Evolutionary conservation across 257 asterid species (phyloP).

Genomic region (Perilla frutescens): DNA sequence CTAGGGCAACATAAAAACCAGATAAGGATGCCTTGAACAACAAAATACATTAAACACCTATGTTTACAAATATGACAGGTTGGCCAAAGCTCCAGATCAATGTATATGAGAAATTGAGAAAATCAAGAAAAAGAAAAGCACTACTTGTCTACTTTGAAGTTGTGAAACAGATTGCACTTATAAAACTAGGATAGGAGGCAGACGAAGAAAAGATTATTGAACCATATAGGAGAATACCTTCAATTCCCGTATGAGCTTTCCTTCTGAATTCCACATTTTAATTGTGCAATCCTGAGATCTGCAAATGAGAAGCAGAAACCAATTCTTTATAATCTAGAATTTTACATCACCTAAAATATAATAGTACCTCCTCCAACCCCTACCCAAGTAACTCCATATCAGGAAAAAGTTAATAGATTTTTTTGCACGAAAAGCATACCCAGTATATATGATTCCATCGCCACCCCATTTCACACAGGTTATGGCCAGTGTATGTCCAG

Average conservation of each 20-base stretch:
- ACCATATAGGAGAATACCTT: constrained; percentile 56
- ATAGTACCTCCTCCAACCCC: constrained; percentile 15
- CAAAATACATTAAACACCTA: background rate
- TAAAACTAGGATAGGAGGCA: background rate
- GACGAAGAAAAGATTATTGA: background rate
- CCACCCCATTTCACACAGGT: constrained; percentile 99
- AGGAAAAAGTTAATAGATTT: constrained; percentile 4
- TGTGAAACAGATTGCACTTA: constrained; percentile 16
- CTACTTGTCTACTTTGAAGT: background rate
- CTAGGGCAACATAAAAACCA: background rate
- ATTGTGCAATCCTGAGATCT: constrained; percentile 97
- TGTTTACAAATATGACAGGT: background rate
- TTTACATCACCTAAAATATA: constrained; percentile 19
- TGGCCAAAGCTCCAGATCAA: background rate
- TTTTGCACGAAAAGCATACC: constrained; percentile 57
- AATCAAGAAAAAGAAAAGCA: background rate
- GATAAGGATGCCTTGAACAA: background rate
- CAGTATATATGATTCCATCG: constrained; percentile 91
- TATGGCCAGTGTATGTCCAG: constrained; percentile 92
- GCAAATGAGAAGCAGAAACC: constrained; percentile 40
- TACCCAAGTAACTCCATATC: constrained; percentile 17
- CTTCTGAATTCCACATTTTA: constrained; percentile 93
- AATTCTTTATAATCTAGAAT: background rate
- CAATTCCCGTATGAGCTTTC: constrained; percentile 87
- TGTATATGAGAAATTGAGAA: background rate